Base-by-base conservation (phyloP, 2,329 filamentous ascomycete species). In the Didymella lethalis region DNA sequence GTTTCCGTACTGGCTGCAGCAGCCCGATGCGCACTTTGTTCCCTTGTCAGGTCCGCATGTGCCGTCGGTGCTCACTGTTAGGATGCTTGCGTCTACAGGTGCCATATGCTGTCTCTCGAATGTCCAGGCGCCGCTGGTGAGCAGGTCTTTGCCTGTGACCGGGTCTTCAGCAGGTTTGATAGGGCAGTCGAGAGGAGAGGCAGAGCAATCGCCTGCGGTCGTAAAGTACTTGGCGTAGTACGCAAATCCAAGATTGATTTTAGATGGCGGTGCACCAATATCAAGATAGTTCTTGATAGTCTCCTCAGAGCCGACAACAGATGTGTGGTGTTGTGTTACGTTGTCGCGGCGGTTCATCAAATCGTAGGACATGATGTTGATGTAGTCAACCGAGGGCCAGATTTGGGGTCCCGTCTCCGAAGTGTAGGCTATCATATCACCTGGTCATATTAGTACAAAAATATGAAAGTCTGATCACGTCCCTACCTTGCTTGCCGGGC, bases 281-380 rank as follows among this genome's bases (percentile, higher is more conserved):
- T 78, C 75, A 16, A 88, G 73, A 71, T 91, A 91, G 36, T 82
- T 81, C 50, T 87, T 79, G 44, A 91, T 73, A 3, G 84, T 79
- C 5, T 81, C 77, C 7, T 82, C 74, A 0, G 88, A 88, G 10
- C 79, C 82, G 14, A 78, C 69, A 7, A 91, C 79, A n/a, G 86
- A 86, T 43, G 83, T 88, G 70, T 90, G 88, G 73, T 92, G 89
- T 32, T 79, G 82, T 3, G 89, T 90, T 10, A 79, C 71, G 43
- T 76, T 86, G 76, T 91, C 86, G 32, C 90, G 86, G 32, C 89
- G 68, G 77, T 90, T 91, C 84, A 90, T 88, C 47, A 92, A 72
- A 69, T 92, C 89, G 72, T 91, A 91, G 1, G 84, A 83, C 88
- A 91, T 91, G 63, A 91, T 67, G 65, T 91, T 91, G 68, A 91